A percentile compares a stretch with the other conserved stretches of the same genome.
phyloP scores from a whole-genome alignment of 2,329 filamentous ascomycete genomes.

The Scortechinia acanthostroma region DNA sequence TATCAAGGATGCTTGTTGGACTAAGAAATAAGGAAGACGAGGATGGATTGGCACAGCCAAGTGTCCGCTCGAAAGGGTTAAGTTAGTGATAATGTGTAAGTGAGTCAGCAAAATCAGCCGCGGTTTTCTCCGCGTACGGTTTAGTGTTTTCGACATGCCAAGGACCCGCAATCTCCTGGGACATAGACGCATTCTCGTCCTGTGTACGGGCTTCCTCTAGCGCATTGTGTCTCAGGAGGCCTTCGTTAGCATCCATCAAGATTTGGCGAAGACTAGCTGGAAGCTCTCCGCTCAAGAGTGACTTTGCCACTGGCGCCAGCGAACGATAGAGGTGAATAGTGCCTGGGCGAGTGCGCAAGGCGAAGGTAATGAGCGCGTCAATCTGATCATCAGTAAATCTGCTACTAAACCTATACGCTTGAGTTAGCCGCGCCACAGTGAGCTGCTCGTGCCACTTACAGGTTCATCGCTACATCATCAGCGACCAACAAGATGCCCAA shows the following conservation, averaged over 20 bases:
- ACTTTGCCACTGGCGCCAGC: conserved; percentile 7
- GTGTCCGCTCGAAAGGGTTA: too few relatives aligned
- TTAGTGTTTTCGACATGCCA: background rate
- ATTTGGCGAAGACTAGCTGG: conserved; percentile 5
- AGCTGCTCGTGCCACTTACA: background rate
- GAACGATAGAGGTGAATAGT: conserved; percentile 6
- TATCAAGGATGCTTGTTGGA: too few relatives aligned
- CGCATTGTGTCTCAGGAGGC: background rate
- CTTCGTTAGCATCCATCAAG: conserved; percentile 3
- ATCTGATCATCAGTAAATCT: conserved; percentile 3
- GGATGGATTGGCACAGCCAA: too few relatives aligned
- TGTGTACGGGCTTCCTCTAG: conserved; percentile 2
- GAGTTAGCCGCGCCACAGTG: background rate
- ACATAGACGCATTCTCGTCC: conserved; percentile 4
- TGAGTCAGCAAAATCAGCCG: background rate
- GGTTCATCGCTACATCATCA: background rate
- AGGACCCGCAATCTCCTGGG: background rate
- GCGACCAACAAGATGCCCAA: background rate
- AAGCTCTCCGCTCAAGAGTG: conserved; percentile 6
- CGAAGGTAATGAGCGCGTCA: conserved; percentile 6
- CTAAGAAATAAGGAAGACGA: too few relatives aligned
- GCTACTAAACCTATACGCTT: background rate
- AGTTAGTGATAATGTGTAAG: too few relatives aligned
- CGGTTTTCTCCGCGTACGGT: background rate
- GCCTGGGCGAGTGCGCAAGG: conserved; percentile 7